phyloP scores from a whole-genome alignment of 495 filamentous ascomycete species.

The Penicillium chermesinum region DNA sequence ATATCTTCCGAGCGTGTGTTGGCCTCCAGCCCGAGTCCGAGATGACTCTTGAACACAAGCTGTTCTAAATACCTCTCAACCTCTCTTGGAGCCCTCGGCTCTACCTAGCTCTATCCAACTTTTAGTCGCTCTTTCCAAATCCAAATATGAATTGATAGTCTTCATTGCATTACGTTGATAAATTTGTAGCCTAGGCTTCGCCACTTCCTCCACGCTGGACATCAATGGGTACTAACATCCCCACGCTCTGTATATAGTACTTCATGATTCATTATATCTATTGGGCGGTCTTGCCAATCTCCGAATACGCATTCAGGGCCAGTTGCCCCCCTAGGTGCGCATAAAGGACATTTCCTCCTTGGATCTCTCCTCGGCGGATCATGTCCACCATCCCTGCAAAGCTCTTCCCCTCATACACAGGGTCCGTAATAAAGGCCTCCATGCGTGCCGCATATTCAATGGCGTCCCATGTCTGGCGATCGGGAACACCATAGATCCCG shows the following conservation, averaged over 20 bases:
- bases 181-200: no score
- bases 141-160: slow-evolving; percentile 5
- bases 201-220: no score
- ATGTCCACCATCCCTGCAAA: slow-evolving; percentile 61
- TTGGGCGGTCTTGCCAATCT: slow-evolving; percentile 22
- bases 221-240: no score
- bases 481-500: slow-evolving; percentile 55
- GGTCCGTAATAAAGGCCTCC: slow-evolving; percentile 63
- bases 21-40: slow-evolving; percentile 97
- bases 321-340: slow-evolving; percentile 61
- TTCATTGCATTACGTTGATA: background rate
- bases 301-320: slow-evolving; percentile 55
- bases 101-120: slow-evolving; percentile 21
- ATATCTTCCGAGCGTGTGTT: slow-evolving; percentile 98
- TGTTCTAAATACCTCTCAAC: slow-evolving; percentile 25
- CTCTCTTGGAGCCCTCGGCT: background rate
- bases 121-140: slow-evolving; percentile 31
- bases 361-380: slow-evolving; percentile 53
- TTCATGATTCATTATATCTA: slow-evolving; percentile 2
- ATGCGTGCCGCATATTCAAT: slow-evolving; percentile 56
- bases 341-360: slow-evolving; percentile 55
- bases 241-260: no score
- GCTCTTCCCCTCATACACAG: slow-evolving; percentile 65
- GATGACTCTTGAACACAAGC: slow-evolving; percentile 99
- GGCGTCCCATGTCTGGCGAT: slow-evolving; percentile 52